A percentile compares a stretch with the other conserved stretches of the same genome.
Conservation (phyloP, 805 yeast genomes). For the Saturnispora silvae region DNA sequence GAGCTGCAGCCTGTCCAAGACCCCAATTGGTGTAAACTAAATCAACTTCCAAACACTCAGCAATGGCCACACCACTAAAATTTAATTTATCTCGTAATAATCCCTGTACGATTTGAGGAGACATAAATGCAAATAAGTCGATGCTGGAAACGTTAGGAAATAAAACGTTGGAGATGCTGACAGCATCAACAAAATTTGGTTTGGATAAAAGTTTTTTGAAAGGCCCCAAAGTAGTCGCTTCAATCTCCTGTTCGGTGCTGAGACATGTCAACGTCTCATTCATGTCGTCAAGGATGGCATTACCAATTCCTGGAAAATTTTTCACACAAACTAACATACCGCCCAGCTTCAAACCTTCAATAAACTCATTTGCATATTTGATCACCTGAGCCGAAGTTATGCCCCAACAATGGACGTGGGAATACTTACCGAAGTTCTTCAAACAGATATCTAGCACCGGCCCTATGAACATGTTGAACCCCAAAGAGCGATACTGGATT, state of each 20-base stretch:
- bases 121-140: constrained; percentile 53
- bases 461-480: constrained; percentile 45
- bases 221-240: constrained; percentile 39
- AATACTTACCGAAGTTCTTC: constrained; percentile 42
- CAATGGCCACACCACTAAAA: constrained; percentile 46
- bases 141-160: constrained; percentile 50
- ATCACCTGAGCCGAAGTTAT: constrained; percentile 48
- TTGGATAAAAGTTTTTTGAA: constrained; percentile 37
- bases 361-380: constrained; percentile 42
- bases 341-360: constrained; percentile 43
- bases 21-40: constrained; percentile 54
- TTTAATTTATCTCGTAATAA: constrained; percentile 39
- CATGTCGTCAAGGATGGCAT: constrained; percentile 46
- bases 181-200: constrained; percentile 47
- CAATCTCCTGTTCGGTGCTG: constrained; percentile 43
- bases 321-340: constrained; percentile 48
- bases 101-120: constrained; percentile 41
- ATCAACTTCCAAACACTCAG: constrained; percentile 56
- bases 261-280: constrained; percentile 50
- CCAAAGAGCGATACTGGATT: constrained; percentile 40
- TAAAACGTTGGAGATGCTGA: constrained; percentile 55
- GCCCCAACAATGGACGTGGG: constrained; percentile 54
- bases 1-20: constrained; percentile 52
- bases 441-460: constrained; percentile 55
- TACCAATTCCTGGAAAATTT: constrained; percentile 60